Conservation (phyloP, 2,329 filamentous ascomycete species). For the Ascomycota sp. region DNA sequence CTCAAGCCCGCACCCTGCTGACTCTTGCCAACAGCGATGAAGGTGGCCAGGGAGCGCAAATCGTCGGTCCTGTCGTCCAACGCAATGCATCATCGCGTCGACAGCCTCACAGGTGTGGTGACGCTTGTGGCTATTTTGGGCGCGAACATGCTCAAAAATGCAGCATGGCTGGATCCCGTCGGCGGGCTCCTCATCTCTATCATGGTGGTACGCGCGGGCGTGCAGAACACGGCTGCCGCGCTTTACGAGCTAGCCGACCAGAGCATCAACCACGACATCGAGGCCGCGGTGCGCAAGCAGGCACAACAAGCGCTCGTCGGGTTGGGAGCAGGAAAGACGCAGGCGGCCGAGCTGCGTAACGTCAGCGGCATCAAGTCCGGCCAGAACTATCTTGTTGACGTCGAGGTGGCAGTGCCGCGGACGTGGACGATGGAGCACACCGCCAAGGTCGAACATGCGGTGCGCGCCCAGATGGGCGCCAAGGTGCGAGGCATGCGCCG, state of each 20-base stretch:
- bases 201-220: constrained; percentile 82
- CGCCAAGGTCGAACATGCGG: constrained; percentile 47
- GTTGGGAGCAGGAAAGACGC: constrained; percentile 27
- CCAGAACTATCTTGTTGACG: constrained; percentile 84
- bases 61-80: constrained; percentile 93
- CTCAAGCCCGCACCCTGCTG: background rate
- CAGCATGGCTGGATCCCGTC: constrained; percentile 84
- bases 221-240: constrained; percentile 63
- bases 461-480: constrained; percentile 52
- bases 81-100: constrained; percentile 86
- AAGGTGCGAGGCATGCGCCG: constrained; percentile 70
- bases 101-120: constrained; percentile 87
- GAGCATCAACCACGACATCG: constrained; percentile 70
- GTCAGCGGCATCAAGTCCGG: constrained; percentile 86
- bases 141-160: constrained; percentile 68
- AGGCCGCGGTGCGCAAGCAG: constrained; percentile 47
- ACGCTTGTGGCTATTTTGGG: constrained; percentile 77
- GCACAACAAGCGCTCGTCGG: constrained; percentile 36
- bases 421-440: constrained; percentile 56
- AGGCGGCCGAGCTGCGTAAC: constrained; percentile 49
- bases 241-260: constrained; percentile 82
- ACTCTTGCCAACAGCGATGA: constrained; percentile 47
- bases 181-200: constrained; percentile 82
- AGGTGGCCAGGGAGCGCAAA: constrained; percentile 81
- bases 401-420: constrained; percentile 65